Evolutionary conservation across 2,329 filamentous ascomycete genomes (phyloP).

Genomic region (Apiospora arundinis): DNA sequence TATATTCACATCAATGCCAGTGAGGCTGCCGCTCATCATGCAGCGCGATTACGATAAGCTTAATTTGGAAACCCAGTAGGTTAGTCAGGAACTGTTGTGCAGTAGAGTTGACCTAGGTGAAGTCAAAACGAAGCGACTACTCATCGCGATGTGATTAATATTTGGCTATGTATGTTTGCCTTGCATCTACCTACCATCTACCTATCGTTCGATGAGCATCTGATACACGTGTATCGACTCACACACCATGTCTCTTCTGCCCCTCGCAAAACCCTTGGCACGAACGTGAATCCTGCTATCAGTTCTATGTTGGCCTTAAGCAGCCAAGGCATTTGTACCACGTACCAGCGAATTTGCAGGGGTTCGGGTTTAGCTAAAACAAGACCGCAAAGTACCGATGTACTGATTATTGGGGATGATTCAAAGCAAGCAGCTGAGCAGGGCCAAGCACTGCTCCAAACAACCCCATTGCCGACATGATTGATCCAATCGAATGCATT

Average conservation of each 20-base stretch:
- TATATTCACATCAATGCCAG: neutral
- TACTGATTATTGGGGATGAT: conserved; percentile 5
- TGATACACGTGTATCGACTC: conserved; percentile 8
- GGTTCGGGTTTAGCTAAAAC: neutral
- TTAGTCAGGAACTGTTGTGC: conserved; percentile 1
- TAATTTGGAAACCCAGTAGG: neutral
- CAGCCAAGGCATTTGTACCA: neutral
- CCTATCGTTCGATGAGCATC: neutral
- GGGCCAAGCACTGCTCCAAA: neutral
- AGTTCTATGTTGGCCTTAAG: neutral
- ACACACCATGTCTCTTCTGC: neutral
- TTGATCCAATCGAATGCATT: conserved; percentile 11
- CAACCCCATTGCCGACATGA: neutral
- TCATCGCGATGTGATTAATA: neutral
- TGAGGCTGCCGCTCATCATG: neutral
- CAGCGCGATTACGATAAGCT: neutral
- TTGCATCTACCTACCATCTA: neutral
- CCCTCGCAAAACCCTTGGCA: neutral
- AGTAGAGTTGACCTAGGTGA: neutral
- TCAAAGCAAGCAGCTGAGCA: neutral
- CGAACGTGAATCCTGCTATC: conserved; percentile 1
- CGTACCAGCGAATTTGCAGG: neutral
- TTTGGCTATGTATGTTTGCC: neutral
- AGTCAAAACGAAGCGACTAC: neutral
- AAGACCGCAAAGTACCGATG: conserved; percentile 14